Base-by-base conservation (phyloP, 305 asterid genomes). In the Rubia balearica region DNA sequence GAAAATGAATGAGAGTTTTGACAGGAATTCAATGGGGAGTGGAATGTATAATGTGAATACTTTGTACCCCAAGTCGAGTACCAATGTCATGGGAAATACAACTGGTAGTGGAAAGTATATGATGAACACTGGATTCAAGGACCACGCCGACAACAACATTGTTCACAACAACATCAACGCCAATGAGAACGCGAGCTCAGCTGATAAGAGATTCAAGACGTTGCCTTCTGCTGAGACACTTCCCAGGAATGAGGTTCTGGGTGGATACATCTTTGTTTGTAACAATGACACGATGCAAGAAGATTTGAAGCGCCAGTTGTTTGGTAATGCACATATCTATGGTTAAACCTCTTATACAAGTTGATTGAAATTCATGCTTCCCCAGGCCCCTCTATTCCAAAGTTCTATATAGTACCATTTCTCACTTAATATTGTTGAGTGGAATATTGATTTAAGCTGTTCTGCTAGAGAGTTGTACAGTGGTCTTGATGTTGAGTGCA, bases 231-330 rank as follows among this genome's bases (percentile, higher is more conserved):
- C 96, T 0, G 98, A 94, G 90, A 88, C 85, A 14, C 97, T 94
- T 69, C 96, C 97, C 24, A 85, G 96, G 85, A 83, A 89, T 71
- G 97, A 91, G 88, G 88, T 89, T 73, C 91, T 94, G 22, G 98
- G 98, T 76, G 98, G 97, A 76, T 94, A 94, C 79, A 91, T 91
- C 75, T 91, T 94, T 76, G 98, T 94, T 36, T 93, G 98, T 85
- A 94, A 91, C 85, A 89, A 94, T 51, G 98, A 94, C 71, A 94
- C 97, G 0, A 94, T 94, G 98, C 96, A 89, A 79, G 98, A 94
- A 80, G 98, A 94, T 84, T 70, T 94, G 79, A 94, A 91, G 86
- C 79, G 97, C 46, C 97, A 85, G 19, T 87, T 94, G 19, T 94
- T 94, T 75, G 98, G 98, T 94, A 89, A 81, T 65, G 17, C 57